Evolutionary conservation across 2,329 filamentous ascomycete species (phyloP).

Genomic region (Fusarium sambucinum): DNA sequence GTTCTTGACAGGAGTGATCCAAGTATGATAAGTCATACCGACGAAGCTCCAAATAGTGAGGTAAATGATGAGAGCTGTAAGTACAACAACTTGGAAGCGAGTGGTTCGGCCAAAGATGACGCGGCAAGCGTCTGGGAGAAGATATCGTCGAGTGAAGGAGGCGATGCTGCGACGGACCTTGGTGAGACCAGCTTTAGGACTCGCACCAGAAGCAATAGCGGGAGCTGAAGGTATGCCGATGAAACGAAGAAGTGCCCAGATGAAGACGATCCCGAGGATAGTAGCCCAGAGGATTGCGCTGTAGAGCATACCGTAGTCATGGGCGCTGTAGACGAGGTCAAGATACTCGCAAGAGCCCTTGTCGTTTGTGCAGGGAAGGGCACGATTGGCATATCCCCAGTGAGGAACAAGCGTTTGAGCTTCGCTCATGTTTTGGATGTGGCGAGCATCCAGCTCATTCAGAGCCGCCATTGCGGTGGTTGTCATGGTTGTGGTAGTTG

Average conservation of each 20-base stretch:
- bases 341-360: slow-evolving; percentile 63
- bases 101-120: slow-evolving; percentile 75
- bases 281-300: slow-evolving; percentile 63
- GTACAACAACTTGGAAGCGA: slow-evolving; percentile 73
- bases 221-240: slow-evolving; percentile 47
- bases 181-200: slow-evolving; percentile 35
- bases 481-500: background rate
- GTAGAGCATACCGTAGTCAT: slow-evolving; percentile 65
- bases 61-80: slow-evolving; percentile 70
- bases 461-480: slow-evolving; percentile 36
- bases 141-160: slow-evolving; percentile 60
- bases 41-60: slow-evolving; percentile 76
- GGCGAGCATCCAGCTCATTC: slow-evolving; percentile 47
- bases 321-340: slow-evolving; percentile 63
- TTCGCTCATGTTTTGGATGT: slow-evolving; percentile 59
- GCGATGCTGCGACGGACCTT: slow-evolving; percentile 55
- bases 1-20: slow-evolving; percentile 76
- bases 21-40: slow-evolving; percentile 75
- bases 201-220: slow-evolving; percentile 40
- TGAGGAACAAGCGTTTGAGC: slow-evolving; percentile 55
- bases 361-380: slow-evolving; percentile 61
- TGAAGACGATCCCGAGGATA: slow-evolving; percentile 57
- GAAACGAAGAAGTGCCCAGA: slow-evolving; percentile 54
- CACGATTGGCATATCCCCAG: slow-evolving; percentile 62
- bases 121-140: slow-evolving; percentile 71